These are phyloP conservation scores for Apiospora malaysiana DNA, from an alignment of 2,329 filamentous ascomycete species.

Conservation along the genomic window DNA sequence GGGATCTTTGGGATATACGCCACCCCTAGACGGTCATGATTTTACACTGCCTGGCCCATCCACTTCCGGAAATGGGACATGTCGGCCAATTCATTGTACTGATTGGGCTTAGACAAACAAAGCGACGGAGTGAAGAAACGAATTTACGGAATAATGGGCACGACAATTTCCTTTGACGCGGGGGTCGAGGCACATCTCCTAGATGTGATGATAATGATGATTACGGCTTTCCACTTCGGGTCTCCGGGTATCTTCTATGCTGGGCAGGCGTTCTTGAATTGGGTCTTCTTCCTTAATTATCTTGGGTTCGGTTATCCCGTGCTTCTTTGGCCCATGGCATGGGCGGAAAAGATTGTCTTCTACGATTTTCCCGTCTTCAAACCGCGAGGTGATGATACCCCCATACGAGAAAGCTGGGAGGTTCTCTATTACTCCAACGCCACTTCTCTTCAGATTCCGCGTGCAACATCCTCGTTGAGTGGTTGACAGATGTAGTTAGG, in stretches of 20 bases:
- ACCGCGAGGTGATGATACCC: conserved; percentile 6
- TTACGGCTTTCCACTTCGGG: neutral
- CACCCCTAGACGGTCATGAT: neutral
- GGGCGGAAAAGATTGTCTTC: conserved; percentile 10
- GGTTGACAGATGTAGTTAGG: neutral
- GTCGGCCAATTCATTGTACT: neutral
- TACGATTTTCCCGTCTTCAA: neutral
- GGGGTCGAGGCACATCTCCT: neutral
- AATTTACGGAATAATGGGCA: neutral
- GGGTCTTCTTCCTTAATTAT: neutral
- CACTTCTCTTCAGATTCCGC: neutral
- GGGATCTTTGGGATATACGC: neutral
- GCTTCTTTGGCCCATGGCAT: neutral
- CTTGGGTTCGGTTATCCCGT: neutral
- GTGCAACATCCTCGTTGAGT: neutral
- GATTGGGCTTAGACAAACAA: neutral
- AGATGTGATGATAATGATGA: neutral
- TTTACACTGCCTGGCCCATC: neutral
- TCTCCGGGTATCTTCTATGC: neutral
- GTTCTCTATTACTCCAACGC: neutral
- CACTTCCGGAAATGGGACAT: neutral
- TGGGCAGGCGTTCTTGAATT: conserved; percentile 2
- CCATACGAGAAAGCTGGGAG: neutral
- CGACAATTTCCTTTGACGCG: neutral
- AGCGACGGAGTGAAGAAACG: neutral